phyloP scores from a whole-genome alignment of 2,329 filamentous ascomycete species.

The Ophiostoma himal-ulmi region DNA sequence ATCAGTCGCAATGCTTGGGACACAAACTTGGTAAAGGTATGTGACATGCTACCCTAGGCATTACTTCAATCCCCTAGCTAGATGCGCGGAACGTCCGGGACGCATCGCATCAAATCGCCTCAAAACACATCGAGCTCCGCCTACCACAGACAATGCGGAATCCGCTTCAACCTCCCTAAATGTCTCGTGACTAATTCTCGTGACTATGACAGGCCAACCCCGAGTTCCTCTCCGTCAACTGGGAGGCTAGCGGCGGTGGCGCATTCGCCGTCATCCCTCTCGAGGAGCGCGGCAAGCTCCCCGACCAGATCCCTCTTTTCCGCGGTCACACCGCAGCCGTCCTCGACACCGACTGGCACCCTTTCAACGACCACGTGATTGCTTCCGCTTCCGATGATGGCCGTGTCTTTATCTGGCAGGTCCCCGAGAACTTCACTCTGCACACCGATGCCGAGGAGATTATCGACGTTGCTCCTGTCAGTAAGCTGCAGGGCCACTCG shows the following conservation, averaged over 20 bases:
- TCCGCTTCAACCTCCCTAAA: not conserved
- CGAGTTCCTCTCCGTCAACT: conserved; percentile 94
- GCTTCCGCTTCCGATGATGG: conserved; percentile 94
- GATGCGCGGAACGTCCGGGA: not conserved
- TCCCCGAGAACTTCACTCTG: conserved; percentile 80
- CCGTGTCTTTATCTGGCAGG: conserved; percentile 95
- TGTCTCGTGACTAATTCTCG: not conserved
- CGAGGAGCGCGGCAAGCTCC: conserved; percentile 80
- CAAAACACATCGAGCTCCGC: not conserved
- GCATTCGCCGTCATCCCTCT: conserved; percentile 94
- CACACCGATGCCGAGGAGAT: conserved; percentile 81
- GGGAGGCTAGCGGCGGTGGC: conserved; percentile 92
- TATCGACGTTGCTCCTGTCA: conserved; percentile 70
- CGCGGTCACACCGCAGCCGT: conserved; percentile 93
- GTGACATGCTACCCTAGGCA: conserved; percentile 25
- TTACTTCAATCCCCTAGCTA: not conserved
- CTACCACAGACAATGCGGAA: not conserved
- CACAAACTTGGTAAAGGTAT: conserved; percentile 93
- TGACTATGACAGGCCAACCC: conserved; percentile 69
- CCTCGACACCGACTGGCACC: conserved; percentile 97
- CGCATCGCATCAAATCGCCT: not conserved
- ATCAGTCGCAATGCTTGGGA: conserved; percentile 99
- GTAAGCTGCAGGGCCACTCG: conserved; percentile 79
- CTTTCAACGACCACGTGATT: conserved; percentile 89
- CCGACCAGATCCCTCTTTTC: conserved; percentile 90